Percentiles rank a stretch among this genome's conserved stretches.
Conservation (phyloP, 805 yeast species). For the Zygotorulaspora danielsina region DNA sequence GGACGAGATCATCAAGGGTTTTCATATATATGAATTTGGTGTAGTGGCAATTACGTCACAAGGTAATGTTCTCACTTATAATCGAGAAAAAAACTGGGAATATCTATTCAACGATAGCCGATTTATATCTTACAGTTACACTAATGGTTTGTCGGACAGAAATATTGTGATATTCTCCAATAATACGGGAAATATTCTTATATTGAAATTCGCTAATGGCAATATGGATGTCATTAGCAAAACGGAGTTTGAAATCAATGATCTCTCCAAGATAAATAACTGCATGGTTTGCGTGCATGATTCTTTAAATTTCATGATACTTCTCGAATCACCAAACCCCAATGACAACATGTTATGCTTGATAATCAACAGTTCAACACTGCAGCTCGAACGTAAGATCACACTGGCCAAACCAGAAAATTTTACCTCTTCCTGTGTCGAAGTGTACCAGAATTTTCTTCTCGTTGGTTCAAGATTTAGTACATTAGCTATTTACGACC, state of each 20-base stretch:
- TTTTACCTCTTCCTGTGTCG: conserved; percentile 58
- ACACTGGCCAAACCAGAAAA: conserved; percentile 41
- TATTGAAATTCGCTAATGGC: conserved; percentile 40
- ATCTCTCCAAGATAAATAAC: conserved; percentile 48
- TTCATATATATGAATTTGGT: conserved; percentile 45
- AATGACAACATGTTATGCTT: conserved; percentile 47
- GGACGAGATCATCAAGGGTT: conserved; percentile 60
- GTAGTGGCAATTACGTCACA: conserved; percentile 53
- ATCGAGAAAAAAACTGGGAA: conserved; percentile 28
- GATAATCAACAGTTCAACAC: conserved; percentile 32
- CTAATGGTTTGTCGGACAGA: conserved; percentile 39
- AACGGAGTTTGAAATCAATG: conserved; percentile 24
- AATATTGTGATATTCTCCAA: conserved; percentile 37
- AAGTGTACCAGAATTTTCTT: conserved; percentile 42
- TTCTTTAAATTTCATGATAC: conserved; percentile 24
- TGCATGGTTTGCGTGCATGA: conserved; percentile 34
- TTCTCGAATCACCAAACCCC: conserved; percentile 65
- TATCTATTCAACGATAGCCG: conserved; percentile 21
- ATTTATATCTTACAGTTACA: conserved; percentile 41
- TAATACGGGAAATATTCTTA: conserved; percentile 41
- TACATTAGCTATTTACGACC: conserved; percentile 53
- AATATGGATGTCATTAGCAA: conserved; percentile 31
- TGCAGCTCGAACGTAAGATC: conserved; percentile 26
- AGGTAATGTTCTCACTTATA: conserved; percentile 47
- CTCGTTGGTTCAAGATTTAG: conserved; percentile 72